Conservation (phyloP, 1,284 basidiomycete genomes). For the Cutaneotrichosporon dermatis region DNA sequence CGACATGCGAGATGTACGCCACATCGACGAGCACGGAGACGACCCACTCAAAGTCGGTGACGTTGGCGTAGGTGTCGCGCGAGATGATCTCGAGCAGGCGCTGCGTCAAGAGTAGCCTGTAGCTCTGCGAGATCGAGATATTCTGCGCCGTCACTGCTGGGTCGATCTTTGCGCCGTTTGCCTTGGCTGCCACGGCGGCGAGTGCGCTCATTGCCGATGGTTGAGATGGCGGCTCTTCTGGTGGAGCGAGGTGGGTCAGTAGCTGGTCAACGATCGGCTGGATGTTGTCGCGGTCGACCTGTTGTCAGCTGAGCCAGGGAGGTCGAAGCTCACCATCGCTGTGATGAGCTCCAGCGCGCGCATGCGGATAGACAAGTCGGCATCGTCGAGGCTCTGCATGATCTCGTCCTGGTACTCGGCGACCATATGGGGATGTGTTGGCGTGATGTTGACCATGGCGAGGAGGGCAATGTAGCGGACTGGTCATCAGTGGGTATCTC, state of each 20-base stretch:
- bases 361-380: conserved; percentile 93
- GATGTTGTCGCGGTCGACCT: conserved; percentile 77
- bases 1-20: conserved; percentile 72
- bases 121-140: conserved; percentile 60
- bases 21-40: conserved; percentile 87
- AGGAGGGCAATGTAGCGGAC: conserved; percentile 95
- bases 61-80: conserved; percentile 74
- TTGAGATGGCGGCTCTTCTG: conserved; percentile 48
- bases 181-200: conserved; percentile 23
- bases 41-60: conserved; percentile 95
- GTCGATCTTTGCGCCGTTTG: conserved; percentile 16
- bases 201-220: conserved; percentile 37
- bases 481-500: conserved; percentile 37
- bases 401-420: conserved; percentile 91
- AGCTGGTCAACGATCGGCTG: conserved; percentile 85
- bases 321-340: conserved; percentile 66
- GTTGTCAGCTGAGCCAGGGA: conserved; percentile 11
- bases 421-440: conserved; percentile 83
- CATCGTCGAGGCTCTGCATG: conserved; percentile 80
- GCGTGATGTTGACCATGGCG: conserved; percentile 92
- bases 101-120: conserved; percentile 74
- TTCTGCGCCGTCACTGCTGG: conserved; percentile 33
- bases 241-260: conserved; percentile 73
- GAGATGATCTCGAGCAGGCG: conserved; percentile 78
- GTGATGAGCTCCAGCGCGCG: conserved; percentile 88